Evolutionary conservation across 83 land plant species (phyloP).

Genomic region (Picea abies): DNA sequence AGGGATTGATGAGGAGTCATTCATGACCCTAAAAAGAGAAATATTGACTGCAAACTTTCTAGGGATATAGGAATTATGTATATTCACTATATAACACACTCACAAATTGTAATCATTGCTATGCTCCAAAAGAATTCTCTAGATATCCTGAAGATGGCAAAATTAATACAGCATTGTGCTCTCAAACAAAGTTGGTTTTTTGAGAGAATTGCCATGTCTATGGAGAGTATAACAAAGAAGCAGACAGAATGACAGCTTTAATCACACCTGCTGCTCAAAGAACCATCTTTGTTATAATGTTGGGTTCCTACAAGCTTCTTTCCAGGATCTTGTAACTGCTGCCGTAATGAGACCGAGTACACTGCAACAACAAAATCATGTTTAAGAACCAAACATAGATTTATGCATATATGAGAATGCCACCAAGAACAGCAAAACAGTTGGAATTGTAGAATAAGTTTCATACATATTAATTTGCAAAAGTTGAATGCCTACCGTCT

Average conservation of each 20-base stretch:
- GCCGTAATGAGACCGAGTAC: constrained; percentile 85
- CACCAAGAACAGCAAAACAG: background rate
- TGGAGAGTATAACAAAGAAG: background rate
- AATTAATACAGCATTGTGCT: too few relatives aligned
- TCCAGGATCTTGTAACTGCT: constrained; percentile 93
- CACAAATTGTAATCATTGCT: too few relatives aligned
- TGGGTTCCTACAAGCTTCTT: constrained; percentile 95
- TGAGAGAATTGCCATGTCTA: too few relatives aligned
- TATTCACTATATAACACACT: too few relatives aligned
- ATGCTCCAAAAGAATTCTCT: too few relatives aligned
- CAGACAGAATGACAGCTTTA: constrained; percentile 2
- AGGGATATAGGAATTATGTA: too few relatives aligned
- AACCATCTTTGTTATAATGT: constrained; percentile 97
- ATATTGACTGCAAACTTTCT: too few relatives aligned
- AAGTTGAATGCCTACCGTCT: constrained; percentile 63
- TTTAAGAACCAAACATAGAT: background rate
- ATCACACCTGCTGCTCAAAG: constrained; percentile 73
- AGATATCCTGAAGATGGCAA: too few relatives aligned
- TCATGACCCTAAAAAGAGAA: too few relatives aligned
- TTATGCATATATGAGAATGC: background rate
- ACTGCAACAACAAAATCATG: constrained; percentile 45
- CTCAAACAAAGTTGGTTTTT: too few relatives aligned
- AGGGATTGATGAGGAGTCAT: too few relatives aligned
- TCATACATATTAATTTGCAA: background rate
- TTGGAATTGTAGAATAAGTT: background rate